phyloP scores from a whole-genome alignment of 176 grass and related monocot genomes.

The Lolium rigidum region DNA sequence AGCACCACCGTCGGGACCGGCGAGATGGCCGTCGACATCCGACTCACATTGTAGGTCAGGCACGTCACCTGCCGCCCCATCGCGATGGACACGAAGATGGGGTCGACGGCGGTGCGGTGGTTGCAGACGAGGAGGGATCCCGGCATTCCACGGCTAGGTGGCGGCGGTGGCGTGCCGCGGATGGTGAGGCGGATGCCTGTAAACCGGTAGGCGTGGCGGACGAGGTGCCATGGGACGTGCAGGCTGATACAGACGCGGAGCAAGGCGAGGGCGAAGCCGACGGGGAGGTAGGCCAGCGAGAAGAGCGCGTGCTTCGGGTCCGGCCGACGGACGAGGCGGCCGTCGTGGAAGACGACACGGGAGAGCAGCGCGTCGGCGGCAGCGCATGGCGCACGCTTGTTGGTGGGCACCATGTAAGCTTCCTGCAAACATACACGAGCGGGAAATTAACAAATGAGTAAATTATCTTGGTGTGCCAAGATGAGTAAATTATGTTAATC shows the following conservation, averaged over 20 bases:
- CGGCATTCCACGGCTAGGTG: background rate
- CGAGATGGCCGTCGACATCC: background rate
- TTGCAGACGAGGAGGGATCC: background rate
- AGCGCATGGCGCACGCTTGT: background rate
- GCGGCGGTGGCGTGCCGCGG: background rate
- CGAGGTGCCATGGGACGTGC: background rate
- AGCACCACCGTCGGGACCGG: background rate
- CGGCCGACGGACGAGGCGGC: background rate
- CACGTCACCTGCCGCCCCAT: conserved; percentile 2
- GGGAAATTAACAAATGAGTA: too few species aligned
- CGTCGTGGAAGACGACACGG: background rate
- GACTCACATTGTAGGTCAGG: background rate
- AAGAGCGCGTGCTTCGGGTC: conserved; percentile 1
- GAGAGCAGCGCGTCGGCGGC: background rate
- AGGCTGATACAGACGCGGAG: background rate
- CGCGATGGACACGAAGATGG: background rate
- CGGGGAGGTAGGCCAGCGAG: background rate
- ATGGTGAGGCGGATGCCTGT: background rate
- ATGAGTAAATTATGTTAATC: background rate
- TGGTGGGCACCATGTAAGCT: background rate
- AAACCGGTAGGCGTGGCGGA: background rate
- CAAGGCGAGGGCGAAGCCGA: background rate
- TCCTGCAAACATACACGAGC: background rate
- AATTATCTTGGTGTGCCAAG: too few species aligned
- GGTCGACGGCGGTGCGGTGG: conserved; percentile 19